Evolutionary conservation across 768 basidiomycete genomes (phyloP), one percentile per base, ranked within the genome.

Genomic region (Rhizopogon salebrosus): DNA sequence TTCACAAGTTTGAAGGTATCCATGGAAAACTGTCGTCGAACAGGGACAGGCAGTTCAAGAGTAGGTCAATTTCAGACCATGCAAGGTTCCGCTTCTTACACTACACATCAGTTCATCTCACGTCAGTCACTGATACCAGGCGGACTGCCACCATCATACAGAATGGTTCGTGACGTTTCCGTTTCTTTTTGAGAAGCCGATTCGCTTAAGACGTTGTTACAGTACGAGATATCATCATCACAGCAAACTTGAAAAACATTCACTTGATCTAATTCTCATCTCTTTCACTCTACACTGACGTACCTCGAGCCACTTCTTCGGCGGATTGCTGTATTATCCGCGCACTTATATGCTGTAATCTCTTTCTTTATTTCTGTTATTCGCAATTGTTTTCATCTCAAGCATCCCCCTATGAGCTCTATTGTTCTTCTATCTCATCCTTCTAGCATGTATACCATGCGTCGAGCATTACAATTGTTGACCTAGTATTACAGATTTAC

Each of bases 81-180:
- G 0, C 10, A 11, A 37, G 13, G 1, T 22, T 4, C 20, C 14
- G 22, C 27, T 24, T 51, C 60, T 67, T 23, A 70, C 23, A 6
- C 13, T 14, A 0, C 20, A 34, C 36, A 5, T 18, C 56, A 92
- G 89, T 88, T 50, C 89, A 92, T 67, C 74, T 84, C 52, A 92
- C 89, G 9, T 79, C 87, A 49, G 89, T 92, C 45, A 89, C 84
- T n/a, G 88, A 92, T 70, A 89, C 86, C 54, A 77, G 79, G 64
- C 74, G 77, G 58, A 92, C 89, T 35, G 75, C 78, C 36, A 84
- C 78, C 14, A 90, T 92, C 61, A 91, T 92, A 59, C 72, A 81
- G 31, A 79, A 78, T 55, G 88, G 89, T 89, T 60, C 53, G 81
- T 69, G 23, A 24, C 9, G 7, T 26, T 41, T 34, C 49, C 46